Evolutionary conservation across 257 asterid species (phyloP).

Genomic region (Salvia splendens): DNA sequence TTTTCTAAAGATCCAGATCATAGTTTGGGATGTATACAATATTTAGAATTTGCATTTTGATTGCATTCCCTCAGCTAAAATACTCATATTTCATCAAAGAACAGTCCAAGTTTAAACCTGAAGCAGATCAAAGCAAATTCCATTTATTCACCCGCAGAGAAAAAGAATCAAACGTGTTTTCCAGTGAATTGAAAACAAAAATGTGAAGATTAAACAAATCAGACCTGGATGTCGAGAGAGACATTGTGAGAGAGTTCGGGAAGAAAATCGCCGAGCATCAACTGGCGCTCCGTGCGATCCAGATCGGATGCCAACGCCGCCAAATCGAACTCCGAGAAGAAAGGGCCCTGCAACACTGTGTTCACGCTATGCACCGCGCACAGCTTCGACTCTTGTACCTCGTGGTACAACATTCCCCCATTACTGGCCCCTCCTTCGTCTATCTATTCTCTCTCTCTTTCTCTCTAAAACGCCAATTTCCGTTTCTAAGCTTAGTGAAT

Average conservation of each 20-base stretch:
- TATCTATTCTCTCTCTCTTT: conserved; percentile 26
- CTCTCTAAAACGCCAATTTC: conserved; percentile 28
- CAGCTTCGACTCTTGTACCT: conserved; percentile 98
- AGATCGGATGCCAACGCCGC: conserved; percentile 98
- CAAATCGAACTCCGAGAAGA: conserved; percentile 96
- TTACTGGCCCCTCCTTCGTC: conserved; percentile 54
- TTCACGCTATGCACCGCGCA: conserved; percentile 99
- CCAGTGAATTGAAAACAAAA: not conserved
- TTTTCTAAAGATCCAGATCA: too few species aligned
- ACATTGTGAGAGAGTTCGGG: conserved; percentile 61
- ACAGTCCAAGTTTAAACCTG: not conserved
- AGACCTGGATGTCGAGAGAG: conserved; percentile 69
- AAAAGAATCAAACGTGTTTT: not conserved
- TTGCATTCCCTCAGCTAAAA: not conserved
- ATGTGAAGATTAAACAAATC: not conserved
- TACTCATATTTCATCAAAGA: not conserved
- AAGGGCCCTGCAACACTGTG: conserved; percentile 95
- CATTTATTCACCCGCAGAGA: not conserved
- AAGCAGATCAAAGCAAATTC: not conserved
- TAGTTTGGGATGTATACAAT: too few species aligned
- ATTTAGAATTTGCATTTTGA: not conserved
- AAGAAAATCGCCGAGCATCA: conserved; percentile 86
- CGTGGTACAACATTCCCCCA: conserved; percentile 98
- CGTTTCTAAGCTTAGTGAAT: not conserved
- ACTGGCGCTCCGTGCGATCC: conserved; percentile 81